phyloP scores from a whole-genome alignment of 345 rosid species.

The Brassica rapa region DNA sequence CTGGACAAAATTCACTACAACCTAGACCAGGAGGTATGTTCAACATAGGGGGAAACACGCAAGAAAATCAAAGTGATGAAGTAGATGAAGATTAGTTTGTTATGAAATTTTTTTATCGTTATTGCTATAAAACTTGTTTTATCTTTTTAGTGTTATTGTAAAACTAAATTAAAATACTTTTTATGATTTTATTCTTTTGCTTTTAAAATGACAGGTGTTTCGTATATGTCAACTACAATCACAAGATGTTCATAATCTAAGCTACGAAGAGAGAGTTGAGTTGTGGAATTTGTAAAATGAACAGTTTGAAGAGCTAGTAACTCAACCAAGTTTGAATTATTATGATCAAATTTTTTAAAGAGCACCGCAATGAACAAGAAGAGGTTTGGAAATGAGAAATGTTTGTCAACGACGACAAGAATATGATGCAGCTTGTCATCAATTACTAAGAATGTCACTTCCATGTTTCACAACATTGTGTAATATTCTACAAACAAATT shows the following conservation, averaged over 20 bases:
- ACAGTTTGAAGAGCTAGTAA: neutral
- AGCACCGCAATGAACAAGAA: neutral
- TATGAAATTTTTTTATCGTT: neutral
- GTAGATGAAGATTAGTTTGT: neutral
- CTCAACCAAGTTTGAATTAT: neutral
- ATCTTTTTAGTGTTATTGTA: neutral
- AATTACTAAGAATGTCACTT: neutral
- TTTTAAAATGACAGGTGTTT: neutral
- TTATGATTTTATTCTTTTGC: neutral
- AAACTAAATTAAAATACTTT: neutral
- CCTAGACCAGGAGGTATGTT: neutral
- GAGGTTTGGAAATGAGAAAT: neutral
- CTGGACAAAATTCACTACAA: neutral
- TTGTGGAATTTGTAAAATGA: neutral
- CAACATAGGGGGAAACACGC: neutral
- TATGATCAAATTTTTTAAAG: neutral
- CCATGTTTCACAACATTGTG: neutral
- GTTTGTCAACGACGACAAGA: neutral
- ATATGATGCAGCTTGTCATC: neutral
- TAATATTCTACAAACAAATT: neutral
- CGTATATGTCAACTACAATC: neutral
- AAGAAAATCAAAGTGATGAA: neutral
- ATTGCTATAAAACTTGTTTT: neutral
- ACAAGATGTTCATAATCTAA: neutral
- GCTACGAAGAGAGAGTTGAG: neutral